Percentiles rank a stretch among this genome's conserved stretches.
Evolutionary conservation across 2,329 filamentous ascomycete genomes (phyloP).

Genomic region (Ilyonectria mors-panacis): DNA sequence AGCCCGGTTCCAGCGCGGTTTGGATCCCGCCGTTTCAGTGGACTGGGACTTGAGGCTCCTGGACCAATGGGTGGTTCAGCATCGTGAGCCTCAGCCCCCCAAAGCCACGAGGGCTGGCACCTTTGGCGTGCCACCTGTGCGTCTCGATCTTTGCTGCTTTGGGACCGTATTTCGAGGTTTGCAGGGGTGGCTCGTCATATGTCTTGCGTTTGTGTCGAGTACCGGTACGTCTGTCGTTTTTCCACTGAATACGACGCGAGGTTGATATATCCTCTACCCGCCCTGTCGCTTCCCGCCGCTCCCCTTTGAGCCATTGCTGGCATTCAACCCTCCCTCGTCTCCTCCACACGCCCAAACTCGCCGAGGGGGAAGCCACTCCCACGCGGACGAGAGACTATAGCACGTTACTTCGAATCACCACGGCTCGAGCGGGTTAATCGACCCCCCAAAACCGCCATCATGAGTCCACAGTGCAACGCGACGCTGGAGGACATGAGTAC

Average conservation of each 20-base stretch:
- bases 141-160: neutral
- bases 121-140: neutral
- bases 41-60: neutral
- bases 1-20: too few species aligned
- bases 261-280: neutral
- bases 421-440: slow-evolving; percentile 6
- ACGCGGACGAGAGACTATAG: neutral
- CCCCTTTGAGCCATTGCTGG: neutral
- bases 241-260: neutral
- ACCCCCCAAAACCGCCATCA: slow-evolving; percentile 30
- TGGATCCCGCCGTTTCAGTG: too few species aligned
- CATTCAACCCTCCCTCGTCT: neutral
- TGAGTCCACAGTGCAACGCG: slow-evolving; percentile 60
- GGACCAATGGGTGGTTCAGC: neutral
- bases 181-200: neutral
- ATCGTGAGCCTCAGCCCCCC: neutral
- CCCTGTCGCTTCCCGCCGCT: neutral
- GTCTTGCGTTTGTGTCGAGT: neutral
- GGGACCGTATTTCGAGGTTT: neutral
- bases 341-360: neutral
- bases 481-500: slow-evolving; percentile 62
- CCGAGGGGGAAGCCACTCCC: neutral
- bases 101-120: neutral
- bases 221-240: too few species aligned
- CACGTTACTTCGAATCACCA: neutral